Evolutionary conservation across 2,329 filamentous ascomycete genomes (phyloP), one percentile per base, ranked within the genome.

Genomic region (Paecilomyces formosus): DNA sequence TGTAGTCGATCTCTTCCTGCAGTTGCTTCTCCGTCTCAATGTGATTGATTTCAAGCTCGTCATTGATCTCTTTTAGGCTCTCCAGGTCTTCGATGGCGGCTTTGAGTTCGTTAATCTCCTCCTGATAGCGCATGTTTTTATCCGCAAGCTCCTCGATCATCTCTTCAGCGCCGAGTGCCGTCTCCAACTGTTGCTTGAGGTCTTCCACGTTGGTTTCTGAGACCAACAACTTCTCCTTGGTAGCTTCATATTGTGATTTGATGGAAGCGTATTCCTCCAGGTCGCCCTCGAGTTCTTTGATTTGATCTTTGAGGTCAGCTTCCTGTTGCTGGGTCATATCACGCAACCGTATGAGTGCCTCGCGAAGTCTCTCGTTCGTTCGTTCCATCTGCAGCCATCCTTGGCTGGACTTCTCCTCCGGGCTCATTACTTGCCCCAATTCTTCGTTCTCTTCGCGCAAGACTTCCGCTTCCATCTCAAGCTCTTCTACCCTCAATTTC

Each of bases 71-170:
- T 70, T 92, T 92, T 56, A 97, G 78, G 60, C 85, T 90, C 72
- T 97, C 91, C 11, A 97, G 82, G 63, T 97, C 93, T 62, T 92
- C 88, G 61, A 97, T 88, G 7, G 88, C 86, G 18, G 85, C 85
- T 67, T 88, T 88, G 55, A 97, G 82, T 69, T 96, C 88, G 61
- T 91, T 88, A 51, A 97, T 86, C 69, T 91, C 85, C 72, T 96
- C 90, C 35, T 87, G 86, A 70, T 96, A 87, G 62, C 82, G 83
- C 79, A 94, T 87, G 68, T 95, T 97, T 68, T 91, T 88, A 62
- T 94, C 90, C 0, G 89, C 91, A 45, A 99, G 82, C 62, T 95
- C 89, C 72, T 96, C 92, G 61, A 97, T 92, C 84, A 97, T 93
- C 65, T 95, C 89, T 71, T 97, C 94, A 12, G 91, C 90, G 4